Conservation (phyloP, 345 rosid species). For the Cardamine chenopodiifolia region DNA sequence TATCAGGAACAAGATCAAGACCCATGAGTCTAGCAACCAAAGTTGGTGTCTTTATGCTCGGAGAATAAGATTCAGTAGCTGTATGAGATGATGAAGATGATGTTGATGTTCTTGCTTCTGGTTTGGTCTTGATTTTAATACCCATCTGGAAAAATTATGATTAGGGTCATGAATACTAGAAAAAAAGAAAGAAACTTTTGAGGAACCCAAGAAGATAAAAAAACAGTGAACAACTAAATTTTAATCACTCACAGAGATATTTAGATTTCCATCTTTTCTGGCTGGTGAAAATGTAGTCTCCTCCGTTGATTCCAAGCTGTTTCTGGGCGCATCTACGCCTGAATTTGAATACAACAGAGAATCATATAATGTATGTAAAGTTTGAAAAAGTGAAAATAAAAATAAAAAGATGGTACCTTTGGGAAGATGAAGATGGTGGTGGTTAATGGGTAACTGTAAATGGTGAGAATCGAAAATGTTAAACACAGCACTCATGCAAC, state of each 20-base stretch:
- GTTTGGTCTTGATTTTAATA: slow-evolving; percentile 70
- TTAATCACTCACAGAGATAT: slow-evolving; percentile 55
- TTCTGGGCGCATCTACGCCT: slow-evolving; percentile 80
- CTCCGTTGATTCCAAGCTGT: slow-evolving; percentile 77
- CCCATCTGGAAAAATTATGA: slow-evolving; percentile 53
- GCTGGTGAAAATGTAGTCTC: slow-evolving; percentile 47
- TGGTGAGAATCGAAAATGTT: slow-evolving; percentile 77
- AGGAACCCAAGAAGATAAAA: slow-evolving; percentile 40
- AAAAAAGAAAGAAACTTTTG: slow-evolving; percentile 31
- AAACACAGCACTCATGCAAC: slow-evolving; percentile 82
- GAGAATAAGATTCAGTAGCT: slow-evolving; percentile 50
- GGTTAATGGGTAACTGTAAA: slow-evolving; percentile 55
- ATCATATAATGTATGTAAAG: background rate
- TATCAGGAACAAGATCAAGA: slow-evolving; percentile 81
- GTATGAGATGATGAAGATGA: slow-evolving; percentile 35
- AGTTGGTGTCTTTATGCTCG: slow-evolving; percentile 76
- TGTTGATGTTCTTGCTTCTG: slow-evolving; percentile 37
- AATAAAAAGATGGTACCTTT: slow-evolving; percentile 32
- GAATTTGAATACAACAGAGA: slow-evolving; percentile 12
- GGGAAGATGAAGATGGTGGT: slow-evolving; percentile 50
- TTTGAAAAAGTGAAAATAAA: background rate
- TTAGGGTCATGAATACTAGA: slow-evolving; percentile 16
- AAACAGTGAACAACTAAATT: slow-evolving; percentile 14
- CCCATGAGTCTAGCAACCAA: slow-evolving; percentile 95
- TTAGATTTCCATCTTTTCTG: slow-evolving; percentile 48